Evolutionary conservation across 1,139 yeast genomes (phyloP), one percentile per base, ranked within the genome.

Genomic region (Candida anutae): DNA sequence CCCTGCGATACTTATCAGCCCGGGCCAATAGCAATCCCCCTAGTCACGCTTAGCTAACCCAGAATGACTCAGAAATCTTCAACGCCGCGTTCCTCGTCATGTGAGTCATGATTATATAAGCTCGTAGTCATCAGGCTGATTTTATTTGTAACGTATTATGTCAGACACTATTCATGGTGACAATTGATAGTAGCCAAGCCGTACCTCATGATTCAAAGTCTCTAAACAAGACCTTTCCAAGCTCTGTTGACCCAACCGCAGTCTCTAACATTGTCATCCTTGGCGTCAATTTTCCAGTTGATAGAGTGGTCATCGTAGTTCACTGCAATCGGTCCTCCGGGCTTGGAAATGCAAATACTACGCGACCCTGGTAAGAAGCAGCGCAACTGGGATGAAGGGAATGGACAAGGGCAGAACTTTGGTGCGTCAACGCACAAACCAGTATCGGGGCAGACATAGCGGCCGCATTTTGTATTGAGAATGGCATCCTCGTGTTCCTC

Each of bases 401-500:
- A 88, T 6, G 85, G 87, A 51, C 98, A 90, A 1, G 97, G 95
- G 50, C 98, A 90, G 31, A 78, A 78, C 15, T 66, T 48, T 1
- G 87, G 75, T 2, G 55, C 48, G 5, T 68, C 65, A 0, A 83
- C 98, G 56, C 98, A 90, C 6, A 67, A 62, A 26, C 76, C 62
- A 0, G 96, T 85, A 41, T 79, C 94, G 3, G 83, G 81, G 49
- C 98, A 90, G 25, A 88, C 54, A 49, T 78, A 90, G 10, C 62
- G 62, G n/a, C 58, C 54, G 47, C 96, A 87, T n/a, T 59, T 53
- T 5, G 63, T 52, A 28, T 51, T 53, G 26, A 61, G 49, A 25
- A 50, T 41, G 13, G 44, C 42, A 11, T 47, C 41, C 34, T 64
- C 70, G 28, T 46, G 41, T 15, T 54, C 49, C 25, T 47, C 46